Conservation (phyloP, 2,329 filamentous ascomycete species). For the Trichothecium sympodiale region DNA sequence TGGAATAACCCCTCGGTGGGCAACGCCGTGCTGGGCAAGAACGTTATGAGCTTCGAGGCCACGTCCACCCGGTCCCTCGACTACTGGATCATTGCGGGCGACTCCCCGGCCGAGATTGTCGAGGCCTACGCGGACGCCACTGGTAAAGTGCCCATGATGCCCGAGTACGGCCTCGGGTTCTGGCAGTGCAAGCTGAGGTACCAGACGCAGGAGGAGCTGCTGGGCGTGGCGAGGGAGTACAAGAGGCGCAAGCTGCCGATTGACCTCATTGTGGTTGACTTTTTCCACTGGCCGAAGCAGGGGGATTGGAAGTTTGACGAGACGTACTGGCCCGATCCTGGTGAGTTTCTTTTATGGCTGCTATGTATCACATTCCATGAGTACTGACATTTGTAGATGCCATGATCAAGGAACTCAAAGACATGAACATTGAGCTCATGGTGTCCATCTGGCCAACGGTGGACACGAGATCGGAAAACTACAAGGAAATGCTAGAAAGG, state of each 20-base stretch:
- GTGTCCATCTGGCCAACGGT: constrained; percentile 61
- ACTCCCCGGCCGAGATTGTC: constrained; percentile 43
- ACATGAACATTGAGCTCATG: constrained; percentile 53
- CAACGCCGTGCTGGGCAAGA: constrained; percentile 47
- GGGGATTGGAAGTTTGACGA: constrained; percentile 59
- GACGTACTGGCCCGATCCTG: constrained; percentile 53
- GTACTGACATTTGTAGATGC: constrained; percentile 25
- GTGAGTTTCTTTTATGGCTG: constrained; percentile 19
- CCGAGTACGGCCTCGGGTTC: constrained; percentile 56
- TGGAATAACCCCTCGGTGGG: constrained; percentile 58
- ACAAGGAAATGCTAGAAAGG: constrained; percentile 47
- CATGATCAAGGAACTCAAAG: constrained; percentile 51
- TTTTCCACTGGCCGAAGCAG: constrained; percentile 56
- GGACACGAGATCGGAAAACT: constrained; percentile 47
- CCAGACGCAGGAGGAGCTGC: constrained; percentile 52
- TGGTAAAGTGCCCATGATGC: constrained; percentile 54
- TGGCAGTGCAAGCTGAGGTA: constrained; percentile 60
- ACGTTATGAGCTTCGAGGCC: constrained; percentile 51
- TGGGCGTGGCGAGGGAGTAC: constrained; percentile 50
- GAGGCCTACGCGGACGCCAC: constrained; percentile 44
- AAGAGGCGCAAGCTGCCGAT: constrained; percentile 42
- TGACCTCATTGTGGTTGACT: constrained; percentile 56
- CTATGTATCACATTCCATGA: neutral
- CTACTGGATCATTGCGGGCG: constrained; percentile 53
- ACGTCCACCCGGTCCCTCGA: constrained; percentile 46